Evolutionary conservation across 2,329 filamentous ascomycete species (phyloP).

Genomic region (Teratosphaeriaceae sp.): DNA sequence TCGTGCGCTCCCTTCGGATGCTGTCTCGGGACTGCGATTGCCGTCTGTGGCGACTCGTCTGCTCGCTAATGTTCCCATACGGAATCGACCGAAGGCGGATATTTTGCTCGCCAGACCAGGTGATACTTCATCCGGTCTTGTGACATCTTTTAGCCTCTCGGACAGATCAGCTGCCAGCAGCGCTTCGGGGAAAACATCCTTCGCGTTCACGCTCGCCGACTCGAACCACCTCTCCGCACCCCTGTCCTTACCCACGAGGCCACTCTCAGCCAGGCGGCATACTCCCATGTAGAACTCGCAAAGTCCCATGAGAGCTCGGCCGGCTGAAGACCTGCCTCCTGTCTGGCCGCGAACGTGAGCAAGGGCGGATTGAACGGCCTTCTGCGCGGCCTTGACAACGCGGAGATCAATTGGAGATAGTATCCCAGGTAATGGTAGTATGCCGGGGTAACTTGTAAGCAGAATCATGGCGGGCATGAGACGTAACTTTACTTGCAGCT

Average conservation of each 20-base stretch:
- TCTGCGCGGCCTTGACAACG: neutral
- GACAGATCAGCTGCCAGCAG: constrained; percentile 3
- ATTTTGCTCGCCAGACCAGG: no score
- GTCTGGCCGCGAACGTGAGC: neutral
- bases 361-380: neutral
- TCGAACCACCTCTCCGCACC: constrained; percentile 2
- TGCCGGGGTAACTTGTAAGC: no score
- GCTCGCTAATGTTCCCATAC: no score
- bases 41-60: neutral
- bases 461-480: constrained; percentile 5
- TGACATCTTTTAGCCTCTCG: neutral
- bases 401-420: neutral
- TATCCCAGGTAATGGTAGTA: no score
- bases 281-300: constrained; percentile 10
- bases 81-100: no score
- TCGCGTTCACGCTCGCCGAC: constrained; percentile 4
- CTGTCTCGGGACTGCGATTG: neutral
- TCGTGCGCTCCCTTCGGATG: neutral
- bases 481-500: constrained; percentile 6
- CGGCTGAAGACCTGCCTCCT: neutral
- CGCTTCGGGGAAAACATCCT: constrained; percentile 7
- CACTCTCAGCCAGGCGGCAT: neutral
- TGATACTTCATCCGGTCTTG: no score
- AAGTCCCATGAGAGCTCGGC: constrained; percentile 5
- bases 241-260: neutral